Evolutionary conservation across 139 green algal genomes (phyloP).

Genomic region (Chlorella sp.): DNA sequence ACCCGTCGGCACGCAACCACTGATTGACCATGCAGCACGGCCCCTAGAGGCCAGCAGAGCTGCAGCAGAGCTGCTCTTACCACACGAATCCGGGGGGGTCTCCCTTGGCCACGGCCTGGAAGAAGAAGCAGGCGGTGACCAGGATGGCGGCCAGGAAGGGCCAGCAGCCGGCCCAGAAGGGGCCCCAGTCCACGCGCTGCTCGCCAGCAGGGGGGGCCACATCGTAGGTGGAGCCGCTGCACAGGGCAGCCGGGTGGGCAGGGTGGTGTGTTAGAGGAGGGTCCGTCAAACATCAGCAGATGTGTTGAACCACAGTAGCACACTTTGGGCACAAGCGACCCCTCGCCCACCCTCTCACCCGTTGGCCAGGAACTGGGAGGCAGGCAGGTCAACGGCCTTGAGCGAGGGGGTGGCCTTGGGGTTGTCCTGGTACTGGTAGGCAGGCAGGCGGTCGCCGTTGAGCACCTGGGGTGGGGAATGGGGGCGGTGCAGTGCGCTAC

Average conservation of each 20-base stretch:
- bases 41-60: too few species aligned
- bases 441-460: slow-evolving; percentile 32
- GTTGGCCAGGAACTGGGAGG: neutral
- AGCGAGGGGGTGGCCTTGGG: neutral
- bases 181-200: slow-evolving; percentile 30
- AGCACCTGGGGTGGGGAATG: slow-evolving; percentile 6
- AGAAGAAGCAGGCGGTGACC: slow-evolving; percentile 48
- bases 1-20: too few species aligned
- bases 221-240: neutral
- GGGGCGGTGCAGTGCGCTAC: too few species aligned
- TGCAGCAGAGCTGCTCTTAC: too few species aligned
- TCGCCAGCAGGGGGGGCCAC: neutral
- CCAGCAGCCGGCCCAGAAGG: slow-evolving; percentile 40
- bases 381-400: neutral
- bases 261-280: too few species aligned
- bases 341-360: too few species aligned
- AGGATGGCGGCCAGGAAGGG: slow-evolving; percentile 29
- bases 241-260: neutral
- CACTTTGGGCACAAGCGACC: too few species aligned
- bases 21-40: too few species aligned
- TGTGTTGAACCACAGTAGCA: too few species aligned
- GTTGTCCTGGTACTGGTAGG: neutral
- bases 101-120: slow-evolving; percentile 36
- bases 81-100: slow-evolving; percentile 28
- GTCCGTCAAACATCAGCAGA: too few species aligned